Conservation (phyloP, 306 rosid species). For the Styphnolobium japonicum region DNA sequence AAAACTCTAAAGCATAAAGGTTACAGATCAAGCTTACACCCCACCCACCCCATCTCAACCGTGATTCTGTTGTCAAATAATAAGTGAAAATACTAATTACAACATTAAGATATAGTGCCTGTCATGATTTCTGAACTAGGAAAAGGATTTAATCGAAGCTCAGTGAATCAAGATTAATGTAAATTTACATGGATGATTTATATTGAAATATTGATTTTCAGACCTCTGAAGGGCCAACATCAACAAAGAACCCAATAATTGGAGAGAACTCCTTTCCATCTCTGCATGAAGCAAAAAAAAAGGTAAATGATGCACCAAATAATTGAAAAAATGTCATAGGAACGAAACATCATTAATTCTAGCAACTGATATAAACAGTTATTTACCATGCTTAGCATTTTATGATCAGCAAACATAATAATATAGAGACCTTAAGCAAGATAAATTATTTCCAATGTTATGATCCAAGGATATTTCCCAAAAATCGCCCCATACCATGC, state of each 20-base stretch:
- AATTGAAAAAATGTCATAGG: neutral
- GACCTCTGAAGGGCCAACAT: conserved; percentile 68
- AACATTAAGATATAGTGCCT: neutral
- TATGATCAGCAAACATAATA: neutral
- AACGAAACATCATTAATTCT: neutral
- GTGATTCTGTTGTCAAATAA: conserved; percentile 12
- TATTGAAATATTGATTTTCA: conserved; percentile 8
- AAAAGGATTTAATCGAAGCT: neutral
- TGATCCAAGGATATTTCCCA: neutral
- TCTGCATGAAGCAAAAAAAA: conserved; percentile 37
- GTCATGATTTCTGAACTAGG: neutral
- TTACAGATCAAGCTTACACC: neutral
- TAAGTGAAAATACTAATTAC: neutral
- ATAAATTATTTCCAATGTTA: neutral
- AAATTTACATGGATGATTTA: neutral
- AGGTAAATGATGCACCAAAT: conserved; percentile 1
- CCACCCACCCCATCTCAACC: neutral
- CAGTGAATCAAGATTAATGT: neutral
- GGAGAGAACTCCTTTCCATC: conserved; percentile 86
- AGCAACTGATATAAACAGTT: neutral
- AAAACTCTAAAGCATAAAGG: neutral
- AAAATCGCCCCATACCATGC: neutral
- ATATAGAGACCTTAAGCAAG: neutral
- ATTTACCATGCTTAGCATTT: neutral
- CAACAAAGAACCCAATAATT: conserved; percentile 64